Conservation (phyloP, 1,139 yeast genomes). For the Chernovozyma aurita region DNA sequence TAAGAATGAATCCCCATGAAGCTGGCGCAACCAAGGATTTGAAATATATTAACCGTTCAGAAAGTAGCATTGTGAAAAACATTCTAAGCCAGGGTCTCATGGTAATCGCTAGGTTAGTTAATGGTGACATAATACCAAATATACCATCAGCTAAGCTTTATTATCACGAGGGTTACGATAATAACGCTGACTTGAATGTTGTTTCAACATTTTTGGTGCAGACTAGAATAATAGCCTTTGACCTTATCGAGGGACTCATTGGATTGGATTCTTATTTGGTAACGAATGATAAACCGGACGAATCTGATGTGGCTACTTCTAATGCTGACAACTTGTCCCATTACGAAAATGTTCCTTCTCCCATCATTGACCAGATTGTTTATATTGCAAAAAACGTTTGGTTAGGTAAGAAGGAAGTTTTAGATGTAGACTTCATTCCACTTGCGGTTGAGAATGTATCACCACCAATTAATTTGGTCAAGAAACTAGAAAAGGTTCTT, state of each 20-base stretch:
- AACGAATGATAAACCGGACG: neutral
- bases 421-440: slow-evolving; percentile 36
- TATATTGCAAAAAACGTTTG: slow-evolving; percentile 31
- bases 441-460: slow-evolving; percentile 44
- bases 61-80: slow-evolving; percentile 36
- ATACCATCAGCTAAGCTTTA: slow-evolving; percentile 23
- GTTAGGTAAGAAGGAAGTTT: slow-evolving; percentile 18
- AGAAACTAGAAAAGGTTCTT: slow-evolving; percentile 47
- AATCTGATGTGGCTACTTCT: slow-evolving; percentile 1
- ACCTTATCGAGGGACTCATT: slow-evolving; percentile 26
- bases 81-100: slow-evolving; percentile 38
- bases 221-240: slow-evolving; percentile 33
- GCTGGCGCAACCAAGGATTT: slow-evolving; percentile 28
- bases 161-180: slow-evolving; percentile 21
- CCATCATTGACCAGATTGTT: slow-evolving; percentile 34
- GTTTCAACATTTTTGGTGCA: slow-evolving; percentile 36
- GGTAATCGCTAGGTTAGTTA: slow-evolving; percentile 36
- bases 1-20: slow-evolving; percentile 15
- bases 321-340: neutral
- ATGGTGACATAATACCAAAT: slow-evolving; percentile 18
- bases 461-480: slow-evolving; percentile 49
- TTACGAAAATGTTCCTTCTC: slow-evolving; percentile 10
- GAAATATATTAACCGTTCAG: slow-evolving; percentile 31
- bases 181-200: slow-evolving; percentile 17
- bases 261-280: slow-evolving; percentile 16